These are phyloP conservation scores for Globisporangium iwayamae DNA, from an alignment of 352 stramenopile genomes.

Conservation along the genomic window DNA sequence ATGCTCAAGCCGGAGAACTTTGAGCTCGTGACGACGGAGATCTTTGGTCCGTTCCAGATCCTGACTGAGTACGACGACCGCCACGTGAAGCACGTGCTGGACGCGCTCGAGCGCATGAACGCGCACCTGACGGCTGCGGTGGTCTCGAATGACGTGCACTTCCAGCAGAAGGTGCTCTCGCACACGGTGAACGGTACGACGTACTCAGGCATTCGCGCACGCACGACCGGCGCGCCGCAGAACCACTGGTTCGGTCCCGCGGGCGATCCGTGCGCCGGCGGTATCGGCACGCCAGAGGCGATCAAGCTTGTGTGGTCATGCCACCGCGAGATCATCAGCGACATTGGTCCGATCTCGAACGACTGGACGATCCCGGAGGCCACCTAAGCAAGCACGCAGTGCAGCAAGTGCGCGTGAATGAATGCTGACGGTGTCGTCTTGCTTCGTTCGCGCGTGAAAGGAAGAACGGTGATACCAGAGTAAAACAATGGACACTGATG, in stretches of 20 bases:
- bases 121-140: constrained; percentile 97
- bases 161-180: constrained; percentile 92
- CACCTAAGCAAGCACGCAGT: constrained; percentile 41
- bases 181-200: constrained; percentile 99
- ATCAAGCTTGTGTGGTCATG: constrained; percentile 99
- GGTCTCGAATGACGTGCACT: constrained; percentile 96
- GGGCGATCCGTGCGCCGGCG: constrained; percentile 94
- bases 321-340: constrained; percentile 97
- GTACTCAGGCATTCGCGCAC: constrained; percentile 94
- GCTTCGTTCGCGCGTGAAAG: background rate
- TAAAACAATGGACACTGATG: background rate
- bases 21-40: constrained; percentile 92
- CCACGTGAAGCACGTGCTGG: constrained; percentile 88
- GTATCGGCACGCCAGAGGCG: constrained; percentile 97
- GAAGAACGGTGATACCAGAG: background rate
- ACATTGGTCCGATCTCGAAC: constrained; percentile 70
- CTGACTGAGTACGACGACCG: constrained; percentile 93
- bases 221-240: constrained; percentile 93
- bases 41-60: constrained; percentile 99
- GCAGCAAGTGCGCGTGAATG: background rate
- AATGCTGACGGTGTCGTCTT: background rate
- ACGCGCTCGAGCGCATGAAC: constrained; percentile 94
- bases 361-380: constrained; percentile 83
- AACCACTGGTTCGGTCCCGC: constrained; percentile 97
- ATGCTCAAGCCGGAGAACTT: constrained; percentile 96